These are phyloP conservation scores for Tuber indicum DNA, from an alignment of 495 filamentous ascomycete genomes.

Conservation along the genomic window DNA sequence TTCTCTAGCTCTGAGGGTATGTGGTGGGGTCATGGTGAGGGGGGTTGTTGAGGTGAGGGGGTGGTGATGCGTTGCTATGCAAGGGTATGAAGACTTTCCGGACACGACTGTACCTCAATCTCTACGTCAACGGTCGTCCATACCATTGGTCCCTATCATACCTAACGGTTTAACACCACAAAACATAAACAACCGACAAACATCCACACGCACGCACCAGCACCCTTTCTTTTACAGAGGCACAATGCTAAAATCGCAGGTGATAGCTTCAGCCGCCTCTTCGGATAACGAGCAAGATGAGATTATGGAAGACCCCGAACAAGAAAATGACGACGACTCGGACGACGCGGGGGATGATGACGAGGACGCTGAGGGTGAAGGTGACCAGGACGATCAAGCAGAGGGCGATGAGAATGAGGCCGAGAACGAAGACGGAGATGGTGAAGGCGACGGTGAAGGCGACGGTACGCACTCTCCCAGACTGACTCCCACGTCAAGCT, in stretches of 20 bases:
- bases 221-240: neutral
- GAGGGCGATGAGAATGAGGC: constrained; percentile 47
- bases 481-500: constrained; percentile 52
- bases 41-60: too few species aligned
- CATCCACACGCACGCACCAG: neutral
- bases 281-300: constrained; percentile 68
- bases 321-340: constrained; percentile 50
- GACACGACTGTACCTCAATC: too few species aligned
- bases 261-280: constrained; percentile 46
- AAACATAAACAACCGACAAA: neutral
- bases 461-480: constrained; percentile 54
- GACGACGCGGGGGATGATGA: constrained; percentile 47
- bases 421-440: constrained; percentile 61
- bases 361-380: constrained; percentile 32
- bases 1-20: too few species aligned
- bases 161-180: neutral
- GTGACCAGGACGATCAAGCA: constrained; percentile 41
- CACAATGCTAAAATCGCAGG: neutral
- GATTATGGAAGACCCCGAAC: constrained; percentile 58
- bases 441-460: constrained; percentile 47
- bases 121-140: neutral
- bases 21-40: too few species aligned
- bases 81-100: too few species aligned
- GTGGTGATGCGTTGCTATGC: too few species aligned
- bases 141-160: constrained; percentile 3